These are phyloP conservation scores for Gamarada debralockiae DNA, from an alignment of 495 filamentous ascomycete species.

Conservation along the genomic window DNA sequence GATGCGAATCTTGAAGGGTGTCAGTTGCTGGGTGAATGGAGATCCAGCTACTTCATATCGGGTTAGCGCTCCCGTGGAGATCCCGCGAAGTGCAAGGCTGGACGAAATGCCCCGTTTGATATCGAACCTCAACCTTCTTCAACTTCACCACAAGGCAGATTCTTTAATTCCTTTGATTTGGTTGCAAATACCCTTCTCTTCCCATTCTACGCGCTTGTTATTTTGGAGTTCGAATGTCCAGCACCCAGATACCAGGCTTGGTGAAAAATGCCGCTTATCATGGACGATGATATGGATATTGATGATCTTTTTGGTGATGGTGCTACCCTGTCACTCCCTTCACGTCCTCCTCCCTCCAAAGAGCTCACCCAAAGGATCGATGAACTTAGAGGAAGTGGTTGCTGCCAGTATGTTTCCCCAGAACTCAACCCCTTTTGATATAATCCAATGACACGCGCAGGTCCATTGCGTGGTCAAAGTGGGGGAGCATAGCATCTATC, in stretches of 20 bases:
- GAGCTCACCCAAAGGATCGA: constrained; percentile 70
- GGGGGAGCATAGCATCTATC: constrained; percentile 83
- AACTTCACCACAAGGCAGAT: too few species aligned
- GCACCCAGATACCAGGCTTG: too few species aligned
- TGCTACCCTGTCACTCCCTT: constrained; percentile 50
- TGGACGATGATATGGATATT: constrained; percentile 70
- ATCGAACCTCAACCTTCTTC: too few species aligned
- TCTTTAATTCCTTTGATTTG: too few species aligned
- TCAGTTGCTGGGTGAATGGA: background rate
- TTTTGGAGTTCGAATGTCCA: too few species aligned
- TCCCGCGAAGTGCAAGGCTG: too few species aligned
- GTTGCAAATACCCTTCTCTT: too few species aligned
- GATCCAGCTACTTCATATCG: too few species aligned
- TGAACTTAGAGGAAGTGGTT: constrained; percentile 73
- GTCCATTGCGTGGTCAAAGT: constrained; percentile 83
- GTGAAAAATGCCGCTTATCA: constrained; percentile 31
- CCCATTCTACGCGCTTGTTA: too few species aligned
- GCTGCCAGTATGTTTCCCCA: constrained; percentile 61
- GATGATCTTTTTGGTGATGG: constrained; percentile 75
- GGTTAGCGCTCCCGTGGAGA: background rate
- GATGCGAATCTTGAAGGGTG: background rate
- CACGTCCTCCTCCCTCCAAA: constrained; percentile 52
- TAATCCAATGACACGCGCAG: too few species aligned
- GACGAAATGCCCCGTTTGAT: too few species aligned
- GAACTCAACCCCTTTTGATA: too few species aligned